phyloP scores from a whole-genome alignment of 1,284 basidiomycete genomes.

The Boletus semigastroideus region DNA sequence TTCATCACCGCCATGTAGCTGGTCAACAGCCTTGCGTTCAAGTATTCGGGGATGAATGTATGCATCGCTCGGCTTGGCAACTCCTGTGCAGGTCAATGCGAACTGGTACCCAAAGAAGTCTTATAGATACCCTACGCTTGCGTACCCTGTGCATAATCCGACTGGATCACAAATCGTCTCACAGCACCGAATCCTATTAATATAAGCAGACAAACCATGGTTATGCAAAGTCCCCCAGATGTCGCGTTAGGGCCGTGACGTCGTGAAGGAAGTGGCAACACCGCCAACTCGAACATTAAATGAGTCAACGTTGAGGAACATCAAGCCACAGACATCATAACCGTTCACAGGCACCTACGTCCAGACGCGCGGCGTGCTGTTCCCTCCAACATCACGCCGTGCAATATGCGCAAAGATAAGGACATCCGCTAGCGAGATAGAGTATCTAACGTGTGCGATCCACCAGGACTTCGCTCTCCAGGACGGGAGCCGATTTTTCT shows the following conservation, averaged over 20 bases:
- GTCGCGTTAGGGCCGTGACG: too few species aligned
- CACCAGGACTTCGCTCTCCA: not conserved
- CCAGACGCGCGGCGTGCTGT: slow-evolving; percentile 57
- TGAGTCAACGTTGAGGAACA: slow-evolving; percentile 60
- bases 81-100: slow-evolving; percentile 53
- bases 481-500: not conserved
- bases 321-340: slow-evolving; percentile 53
- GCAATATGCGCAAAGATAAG: slow-evolving; percentile 70
- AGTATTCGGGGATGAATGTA: not conserved
- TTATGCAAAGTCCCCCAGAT: too few species aligned
- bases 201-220: too few species aligned
- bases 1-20: too few species aligned
- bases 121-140: too few species aligned
- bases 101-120: slow-evolving; percentile 58
- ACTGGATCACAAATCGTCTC: too few species aligned
- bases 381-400: slow-evolving; percentile 67
- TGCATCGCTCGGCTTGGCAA: slow-evolving; percentile 39
- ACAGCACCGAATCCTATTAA: too few species aligned
- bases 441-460: slow-evolving; percentile 1
- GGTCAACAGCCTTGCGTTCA: slow-evolving; percentile 46
- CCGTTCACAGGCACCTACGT: slow-evolving; percentile 50
- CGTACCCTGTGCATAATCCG: too few species aligned
- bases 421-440: slow-evolving; percentile 64
- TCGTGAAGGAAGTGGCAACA: slow-evolving; percentile 15
- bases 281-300: slow-evolving; percentile 58